phyloP scores from a whole-genome alignment of 306 rosid species.

The Vigna nakashimae region DNA sequence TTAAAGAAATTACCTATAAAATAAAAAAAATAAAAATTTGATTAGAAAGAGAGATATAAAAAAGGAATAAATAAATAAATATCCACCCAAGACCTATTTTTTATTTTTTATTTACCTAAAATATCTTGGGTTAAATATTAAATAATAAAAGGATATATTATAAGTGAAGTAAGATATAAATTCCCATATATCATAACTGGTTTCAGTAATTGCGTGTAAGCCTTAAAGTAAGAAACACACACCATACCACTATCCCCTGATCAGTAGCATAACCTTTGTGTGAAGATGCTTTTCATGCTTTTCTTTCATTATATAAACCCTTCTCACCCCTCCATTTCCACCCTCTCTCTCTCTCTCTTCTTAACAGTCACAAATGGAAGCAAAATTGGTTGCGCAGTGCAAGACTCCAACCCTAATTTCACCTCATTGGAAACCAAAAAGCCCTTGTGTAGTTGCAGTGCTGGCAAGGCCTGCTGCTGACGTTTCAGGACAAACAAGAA shows the following conservation, averaged over 20 bases:
- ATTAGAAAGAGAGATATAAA: too few relatives aligned
- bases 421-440: constrained; percentile 40
- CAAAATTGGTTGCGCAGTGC: constrained; percentile 45
- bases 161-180: too few relatives aligned
- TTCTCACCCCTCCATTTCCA: not conserved
- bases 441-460: constrained; percentile 48
- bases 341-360: constrained; percentile 7
- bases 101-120: too few relatives aligned
- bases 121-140: too few relatives aligned
- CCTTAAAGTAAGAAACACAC: not conserved
- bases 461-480: constrained; percentile 54
- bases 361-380: constrained; percentile 60
- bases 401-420: constrained; percentile 39
- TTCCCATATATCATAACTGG: too few relatives aligned
- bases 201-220: not conserved
- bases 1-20: too few relatives aligned
- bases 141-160: too few relatives aligned
- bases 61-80: too few relatives aligned
- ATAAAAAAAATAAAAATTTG: too few relatives aligned
- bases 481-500: constrained; percentile 43
- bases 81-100: too few relatives aligned
- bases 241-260: constrained; percentile 7
- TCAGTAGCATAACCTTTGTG: not conserved
- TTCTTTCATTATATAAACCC: not conserved
- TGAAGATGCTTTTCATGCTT: constrained; percentile 38